Evolutionary conservation across 352 stramenopile genomes (phyloP).

Genomic region (Pythium pectinolyticum): DNA sequence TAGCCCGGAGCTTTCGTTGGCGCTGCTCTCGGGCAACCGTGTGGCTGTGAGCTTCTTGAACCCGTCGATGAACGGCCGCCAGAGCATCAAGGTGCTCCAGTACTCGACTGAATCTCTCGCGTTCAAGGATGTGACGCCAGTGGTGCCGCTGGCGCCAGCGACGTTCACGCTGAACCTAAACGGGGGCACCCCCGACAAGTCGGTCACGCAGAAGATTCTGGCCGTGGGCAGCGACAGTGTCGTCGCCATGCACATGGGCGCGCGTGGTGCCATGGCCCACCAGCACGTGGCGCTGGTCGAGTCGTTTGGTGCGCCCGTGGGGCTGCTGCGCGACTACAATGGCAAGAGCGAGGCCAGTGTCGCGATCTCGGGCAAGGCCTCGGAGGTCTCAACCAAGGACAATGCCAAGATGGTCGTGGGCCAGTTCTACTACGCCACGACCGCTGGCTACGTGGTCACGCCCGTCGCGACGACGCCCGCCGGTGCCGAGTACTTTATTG

Average conservation of each 20-base stretch:
- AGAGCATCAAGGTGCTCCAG: constrained; percentile 47
- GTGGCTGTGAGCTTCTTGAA: constrained; percentile 71
- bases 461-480: constrained; percentile 10
- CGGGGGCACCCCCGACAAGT: constrained; percentile 2
- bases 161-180: constrained; percentile 37
- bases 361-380: constrained; percentile 36
- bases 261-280: constrained; percentile 32
- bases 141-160: constrained; percentile 38
- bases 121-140: constrained; percentile 51
- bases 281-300: constrained; percentile 53
- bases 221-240: constrained; percentile 47
- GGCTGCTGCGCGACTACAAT: constrained; percentile 44
- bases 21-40: constrained; percentile 47
- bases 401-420: constrained; percentile 30
- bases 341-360: constrained; percentile 29
- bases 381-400: constrained; percentile 32
- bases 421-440: constrained; percentile 62
- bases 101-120: constrained; percentile 43
- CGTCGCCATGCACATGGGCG: constrained; percentile 45
- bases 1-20: constrained; percentile 40
- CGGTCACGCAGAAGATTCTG: constrained; percentile 47
- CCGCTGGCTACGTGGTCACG: constrained; percentile 39
- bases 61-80: constrained; percentile 40
- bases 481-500: constrained; percentile 41
- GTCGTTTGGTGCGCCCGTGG: constrained; percentile 42